phyloP scores from a whole-genome alignment of 2,329 filamentous ascomycete genomes.

The Bertia moriformis region DNA sequence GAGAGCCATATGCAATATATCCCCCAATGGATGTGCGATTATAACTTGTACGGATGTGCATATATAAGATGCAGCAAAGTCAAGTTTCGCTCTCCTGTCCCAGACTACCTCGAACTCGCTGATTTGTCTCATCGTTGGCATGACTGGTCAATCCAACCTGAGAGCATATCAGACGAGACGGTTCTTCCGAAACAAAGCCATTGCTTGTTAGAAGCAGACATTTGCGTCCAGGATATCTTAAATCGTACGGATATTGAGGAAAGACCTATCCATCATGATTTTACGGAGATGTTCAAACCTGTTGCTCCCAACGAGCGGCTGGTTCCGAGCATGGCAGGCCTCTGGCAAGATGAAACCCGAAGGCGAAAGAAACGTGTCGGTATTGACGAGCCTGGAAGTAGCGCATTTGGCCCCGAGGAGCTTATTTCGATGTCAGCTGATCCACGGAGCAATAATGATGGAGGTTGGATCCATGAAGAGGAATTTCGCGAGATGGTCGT shows the following conservation, averaged over 20 bases:
- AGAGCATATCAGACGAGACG: conserved; percentile 44
- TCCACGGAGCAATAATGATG: conserved; percentile 52
- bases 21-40: conserved; percentile 95
- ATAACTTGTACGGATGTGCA: conserved; percentile 87
- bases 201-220: conserved; percentile 78
- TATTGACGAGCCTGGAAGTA: conserved; percentile 47
- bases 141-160: conserved; percentile 48
- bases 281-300: conserved; percentile 57
- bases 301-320: conserved; percentile 59
- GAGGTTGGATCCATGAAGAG: conserved; percentile 85
- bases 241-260: conserved; percentile 67
- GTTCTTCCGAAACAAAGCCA: conserved; percentile 67
- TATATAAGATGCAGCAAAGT: conserved; percentile 64
- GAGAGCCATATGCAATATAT: conserved; percentile 88
- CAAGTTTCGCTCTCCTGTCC: conserved; percentile 63
- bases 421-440: conserved; percentile 83
- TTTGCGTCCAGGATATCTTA: conserved; percentile 74
- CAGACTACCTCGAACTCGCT: conserved; percentile 47
- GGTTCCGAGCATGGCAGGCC: conserved; percentile 81
- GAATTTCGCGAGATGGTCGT: conserved; percentile 58
- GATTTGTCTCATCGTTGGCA: conserved; percentile 63
- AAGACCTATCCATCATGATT: conserved; percentile 74
- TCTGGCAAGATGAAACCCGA: conserved; percentile 82
- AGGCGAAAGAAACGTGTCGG: conserved; percentile 62
- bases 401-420: conserved; percentile 67